Evolutionary conservation across 2,329 filamentous ascomycete genomes (phyloP).

Genomic region (Colletotrichum eleusines): DNA sequence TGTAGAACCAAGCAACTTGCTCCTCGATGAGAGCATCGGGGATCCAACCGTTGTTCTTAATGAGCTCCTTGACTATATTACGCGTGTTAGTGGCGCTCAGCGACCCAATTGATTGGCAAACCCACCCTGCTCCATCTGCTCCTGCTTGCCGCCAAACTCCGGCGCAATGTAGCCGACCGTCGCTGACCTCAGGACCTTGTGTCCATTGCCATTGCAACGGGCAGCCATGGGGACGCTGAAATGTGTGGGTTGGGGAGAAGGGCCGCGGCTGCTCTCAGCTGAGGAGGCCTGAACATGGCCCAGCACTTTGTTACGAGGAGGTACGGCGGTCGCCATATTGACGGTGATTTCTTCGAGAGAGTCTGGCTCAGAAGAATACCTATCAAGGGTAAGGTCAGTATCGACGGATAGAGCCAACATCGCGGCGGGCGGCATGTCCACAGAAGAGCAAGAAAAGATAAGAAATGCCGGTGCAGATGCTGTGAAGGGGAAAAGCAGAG

Average conservation of each 20-base stretch:
- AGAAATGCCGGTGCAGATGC: background rate
- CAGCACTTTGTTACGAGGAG: constrained; percentile 56
- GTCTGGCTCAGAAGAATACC: constrained; percentile 56
- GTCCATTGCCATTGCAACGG: constrained; percentile 68
- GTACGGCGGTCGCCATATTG: constrained; percentile 51
- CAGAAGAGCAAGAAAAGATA: background rate
- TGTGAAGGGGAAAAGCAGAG: constrained; percentile 1
- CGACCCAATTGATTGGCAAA: background rate
- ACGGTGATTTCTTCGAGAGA: constrained; percentile 50
- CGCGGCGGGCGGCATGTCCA: constrained; percentile 42
- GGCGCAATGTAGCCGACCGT: constrained; percentile 95
- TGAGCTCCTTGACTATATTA: constrained; percentile 78
- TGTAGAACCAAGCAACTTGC: constrained; percentile 97
- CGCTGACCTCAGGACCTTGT: constrained; percentile 84
- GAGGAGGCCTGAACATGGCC: constrained; percentile 56
- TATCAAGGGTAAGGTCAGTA: constrained; percentile 58
- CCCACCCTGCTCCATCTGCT: constrained; percentile 87
- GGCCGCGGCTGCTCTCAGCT: constrained; percentile 67
- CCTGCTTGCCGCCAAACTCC: constrained; percentile 90
- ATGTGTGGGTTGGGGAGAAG: constrained; percentile 90
- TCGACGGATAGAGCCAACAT: constrained; percentile 55
- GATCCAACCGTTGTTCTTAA: constrained; percentile 86
- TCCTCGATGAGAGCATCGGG: constrained; percentile 84
- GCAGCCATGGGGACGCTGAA: constrained; percentile 75
- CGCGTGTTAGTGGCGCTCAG: constrained; percentile 1